A percentile compares a stretch with the other conserved stretches of the same genome.
phyloP scores from a whole-genome alignment of 768 basidiomycete genomes.

The Hypholoma sublateritium region DNA sequence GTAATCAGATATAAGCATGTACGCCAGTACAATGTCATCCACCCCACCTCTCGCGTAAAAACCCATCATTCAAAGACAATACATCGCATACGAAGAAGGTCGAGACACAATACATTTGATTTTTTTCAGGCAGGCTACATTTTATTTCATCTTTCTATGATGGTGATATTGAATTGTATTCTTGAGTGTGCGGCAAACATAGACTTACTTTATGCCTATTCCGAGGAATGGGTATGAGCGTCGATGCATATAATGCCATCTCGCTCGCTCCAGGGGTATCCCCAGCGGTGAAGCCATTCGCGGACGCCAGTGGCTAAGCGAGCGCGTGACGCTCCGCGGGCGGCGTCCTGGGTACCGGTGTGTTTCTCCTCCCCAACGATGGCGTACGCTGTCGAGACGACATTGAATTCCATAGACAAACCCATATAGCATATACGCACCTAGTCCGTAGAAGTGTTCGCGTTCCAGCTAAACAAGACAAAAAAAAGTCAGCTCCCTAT shows the following conservation, averaged over 20 bases:
- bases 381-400: slow-evolving; percentile 60
- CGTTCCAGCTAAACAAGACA: slow-evolving; percentile 69
- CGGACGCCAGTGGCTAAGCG: slow-evolving; percentile 85
- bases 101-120: neutral
- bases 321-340: slow-evolving; percentile 77
- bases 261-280: slow-evolving; percentile 93
- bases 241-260: slow-evolving; percentile 92
- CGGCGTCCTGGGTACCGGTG: slow-evolving; percentile 85
- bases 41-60: neutral
- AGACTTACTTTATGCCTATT: slow-evolving; percentile 25
- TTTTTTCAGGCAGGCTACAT: slow-evolving; percentile 3
- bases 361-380: slow-evolving; percentile 97
- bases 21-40: too few species aligned
- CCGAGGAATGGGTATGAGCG: slow-evolving; percentile 67
- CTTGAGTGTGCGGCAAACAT: neutral
- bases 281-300: slow-evolving; percentile 92
- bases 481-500: neutral
- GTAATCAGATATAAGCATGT: too few species aligned
- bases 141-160: slow-evolving; percentile 6
- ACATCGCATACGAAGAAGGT: neutral
- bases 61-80: neutral
- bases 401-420: slow-evolving; percentile 1
- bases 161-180: neutral
- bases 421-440: slow-evolving; percentile 37
- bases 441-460: slow-evolving; percentile 85